Percentiles rank a stretch among this genome's conserved stretches.
These are phyloP conservation scores for Populus alba DNA, from an alignment of 345 rosid genomes.

Conservation along the genomic window DNA sequence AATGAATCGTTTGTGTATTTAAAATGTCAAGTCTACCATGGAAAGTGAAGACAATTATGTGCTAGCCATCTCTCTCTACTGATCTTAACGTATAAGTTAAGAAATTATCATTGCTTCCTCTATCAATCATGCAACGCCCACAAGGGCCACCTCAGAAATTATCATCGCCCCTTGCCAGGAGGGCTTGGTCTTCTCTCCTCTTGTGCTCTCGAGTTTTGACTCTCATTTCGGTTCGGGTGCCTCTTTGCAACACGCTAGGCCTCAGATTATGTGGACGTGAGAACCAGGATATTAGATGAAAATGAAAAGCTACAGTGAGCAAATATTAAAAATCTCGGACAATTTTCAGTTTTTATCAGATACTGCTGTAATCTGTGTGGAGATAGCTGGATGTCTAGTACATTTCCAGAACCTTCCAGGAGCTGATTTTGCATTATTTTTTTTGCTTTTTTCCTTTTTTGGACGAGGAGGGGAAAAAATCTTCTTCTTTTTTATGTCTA, in stretches of 20 bases:
- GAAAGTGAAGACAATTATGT: slow-evolving; percentile 45
- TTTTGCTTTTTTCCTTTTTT: too few species aligned
- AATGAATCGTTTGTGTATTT: neutral
- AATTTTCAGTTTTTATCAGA: too few species aligned
- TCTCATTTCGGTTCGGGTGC: neutral
- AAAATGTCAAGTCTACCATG: neutral
- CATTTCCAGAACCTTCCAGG: neutral
- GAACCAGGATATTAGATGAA: neutral
- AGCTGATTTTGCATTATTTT: neutral
- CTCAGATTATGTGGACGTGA: neutral
- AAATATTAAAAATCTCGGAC: too few species aligned
- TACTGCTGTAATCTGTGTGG: neutral
- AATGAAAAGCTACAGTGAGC: too few species aligned
- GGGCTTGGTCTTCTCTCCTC: neutral
- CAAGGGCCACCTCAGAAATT: slow-evolving; percentile 12
- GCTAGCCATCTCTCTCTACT: slow-evolving; percentile 27
- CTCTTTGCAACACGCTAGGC: neutral
- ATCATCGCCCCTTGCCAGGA: neutral
- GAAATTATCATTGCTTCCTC: slow-evolving; percentile 28
- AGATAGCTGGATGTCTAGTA: neutral
- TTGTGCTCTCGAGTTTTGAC: neutral
- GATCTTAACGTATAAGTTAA: slow-evolving; percentile 65
- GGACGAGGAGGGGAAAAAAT: neutral
- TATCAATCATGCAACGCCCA: slow-evolving; percentile 23
- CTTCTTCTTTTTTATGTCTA: too few species aligned